Evolutionary conservation across 139 green algal genomes (phyloP).

Genomic region (Tetradesmus obliquus): DNA sequence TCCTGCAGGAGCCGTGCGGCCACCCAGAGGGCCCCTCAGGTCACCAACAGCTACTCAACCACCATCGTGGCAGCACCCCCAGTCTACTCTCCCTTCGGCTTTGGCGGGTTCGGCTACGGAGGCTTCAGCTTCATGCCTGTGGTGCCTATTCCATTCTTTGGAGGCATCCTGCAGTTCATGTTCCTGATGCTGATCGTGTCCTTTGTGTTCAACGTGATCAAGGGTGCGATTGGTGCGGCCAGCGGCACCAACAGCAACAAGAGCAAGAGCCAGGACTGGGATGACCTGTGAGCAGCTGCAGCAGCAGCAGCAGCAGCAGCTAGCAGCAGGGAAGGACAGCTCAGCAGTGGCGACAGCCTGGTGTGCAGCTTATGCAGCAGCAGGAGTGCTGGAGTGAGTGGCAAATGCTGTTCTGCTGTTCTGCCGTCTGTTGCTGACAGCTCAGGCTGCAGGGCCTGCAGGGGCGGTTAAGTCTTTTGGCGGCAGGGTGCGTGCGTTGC

Average conservation of each 20-base stretch:
- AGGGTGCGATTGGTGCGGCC: slow-evolving; percentile 12
- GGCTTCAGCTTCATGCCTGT: slow-evolving; percentile 37
- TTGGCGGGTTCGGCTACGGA: slow-evolving; percentile 21
- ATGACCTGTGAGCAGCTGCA: slow-evolving; percentile 33
- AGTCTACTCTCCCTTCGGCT: slow-evolving; percentile 29
- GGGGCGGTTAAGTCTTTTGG: neutral
- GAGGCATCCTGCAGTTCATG: slow-evolving; percentile 42
- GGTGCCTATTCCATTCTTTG: slow-evolving; percentile 39
- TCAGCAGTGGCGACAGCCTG: neutral
- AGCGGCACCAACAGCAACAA: slow-evolving; percentile 15
- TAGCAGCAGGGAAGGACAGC: neutral
- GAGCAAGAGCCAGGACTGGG: slow-evolving; percentile 44
- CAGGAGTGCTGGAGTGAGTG: neutral
- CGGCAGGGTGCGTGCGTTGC: neutral
- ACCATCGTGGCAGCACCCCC: slow-evolving; percentile 44
- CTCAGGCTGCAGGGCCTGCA: neutral
- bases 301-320: neutral
- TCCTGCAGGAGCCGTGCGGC: neutral
- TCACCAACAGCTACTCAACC: slow-evolving; percentile 18
- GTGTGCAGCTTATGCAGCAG: neutral
- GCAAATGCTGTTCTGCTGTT: neutral
- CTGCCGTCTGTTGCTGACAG: neutral
- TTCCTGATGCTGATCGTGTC: slow-evolving; percentile 40
- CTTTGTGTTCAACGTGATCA: slow-evolving; percentile 42
- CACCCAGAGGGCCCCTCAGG: neutral